A percentile compares a stretch with the other conserved stretches of the same genome.
phyloP scores from a whole-genome alignment of 768 basidiomycete genomes.

The Serendipita sp. region DNA sequence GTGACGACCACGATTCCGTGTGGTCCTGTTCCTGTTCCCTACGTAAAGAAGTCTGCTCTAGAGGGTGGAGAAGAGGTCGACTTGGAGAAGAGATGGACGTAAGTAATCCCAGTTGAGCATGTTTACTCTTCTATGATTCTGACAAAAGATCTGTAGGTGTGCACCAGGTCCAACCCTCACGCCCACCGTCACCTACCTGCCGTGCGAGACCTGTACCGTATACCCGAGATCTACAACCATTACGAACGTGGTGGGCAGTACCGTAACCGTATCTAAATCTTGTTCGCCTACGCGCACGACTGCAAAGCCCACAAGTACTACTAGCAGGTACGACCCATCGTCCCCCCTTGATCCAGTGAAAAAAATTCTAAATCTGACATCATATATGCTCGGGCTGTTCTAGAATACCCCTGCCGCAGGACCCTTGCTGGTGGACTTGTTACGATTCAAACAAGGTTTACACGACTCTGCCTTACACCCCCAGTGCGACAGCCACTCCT shows the following conservation, averaged over 20 bases:
- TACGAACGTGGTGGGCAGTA: background rate
- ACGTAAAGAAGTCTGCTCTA: background rate
- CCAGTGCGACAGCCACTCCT: too few relatives aligned
- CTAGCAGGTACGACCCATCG: too few relatives aligned
- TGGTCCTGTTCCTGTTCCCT: background rate
- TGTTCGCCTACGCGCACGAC: background rate
- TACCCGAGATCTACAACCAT: background rate
- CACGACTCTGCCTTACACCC: too few relatives aligned
- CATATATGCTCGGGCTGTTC: too few relatives aligned
- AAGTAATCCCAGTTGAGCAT: background rate
- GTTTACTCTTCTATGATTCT: background rate
- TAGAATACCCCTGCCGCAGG: too few relatives aligned
- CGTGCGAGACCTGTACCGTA: background rate
- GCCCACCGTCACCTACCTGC: background rate
- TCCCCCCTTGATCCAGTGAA: too few relatives aligned
- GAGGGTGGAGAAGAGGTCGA: background rate
- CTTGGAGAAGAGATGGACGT: constrained; percentile 1
- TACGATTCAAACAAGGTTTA: too few relatives aligned
- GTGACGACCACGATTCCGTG: background rate
- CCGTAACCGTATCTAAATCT: background rate
- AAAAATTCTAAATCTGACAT: too few relatives aligned
- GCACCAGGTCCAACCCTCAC: background rate
- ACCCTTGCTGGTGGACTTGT: too few relatives aligned
- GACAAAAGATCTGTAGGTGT: background rate
- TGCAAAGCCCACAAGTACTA: background rate